phyloP scores from a whole-genome alignment of 495 filamentous ascomycete genomes.

The Thozetella sp. region DNA sequence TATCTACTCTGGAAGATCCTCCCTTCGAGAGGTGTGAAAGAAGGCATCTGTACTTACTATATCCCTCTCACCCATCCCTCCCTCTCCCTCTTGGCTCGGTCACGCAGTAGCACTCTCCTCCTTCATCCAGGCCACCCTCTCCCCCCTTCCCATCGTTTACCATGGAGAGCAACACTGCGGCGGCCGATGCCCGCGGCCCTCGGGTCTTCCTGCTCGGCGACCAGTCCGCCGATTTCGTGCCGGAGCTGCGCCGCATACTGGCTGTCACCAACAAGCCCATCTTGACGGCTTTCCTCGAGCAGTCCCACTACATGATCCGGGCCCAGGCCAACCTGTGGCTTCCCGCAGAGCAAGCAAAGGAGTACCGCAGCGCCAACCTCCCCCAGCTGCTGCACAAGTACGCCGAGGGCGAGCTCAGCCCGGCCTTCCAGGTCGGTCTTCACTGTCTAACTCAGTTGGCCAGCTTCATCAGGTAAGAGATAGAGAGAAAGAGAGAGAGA shows the following conservation, averaged over 20 bases:
- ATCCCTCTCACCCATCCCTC: no score
- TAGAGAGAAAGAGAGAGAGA: no score
- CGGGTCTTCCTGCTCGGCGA: constrained; percentile 63
- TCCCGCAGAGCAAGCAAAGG: constrained; percentile 52
- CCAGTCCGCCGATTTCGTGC: constrained; percentile 67
- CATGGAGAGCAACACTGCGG: no score
- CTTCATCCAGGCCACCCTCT: no score
- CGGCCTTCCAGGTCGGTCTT: constrained; percentile 62
- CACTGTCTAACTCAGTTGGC: constrained; percentile 68
- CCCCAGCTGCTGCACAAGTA: constrained; percentile 66
- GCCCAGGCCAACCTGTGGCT: constrained; percentile 62
- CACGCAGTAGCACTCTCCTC: no score
- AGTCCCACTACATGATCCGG: constrained; percentile 56
- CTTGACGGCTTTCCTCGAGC: constrained; percentile 62
- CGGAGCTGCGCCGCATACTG: constrained; percentile 57
- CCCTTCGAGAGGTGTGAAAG: no score
- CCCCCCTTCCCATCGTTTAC: no score
- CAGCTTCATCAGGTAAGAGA: constrained; percentile 67
- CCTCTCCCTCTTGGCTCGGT: no score
- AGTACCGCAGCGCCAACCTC: constrained; percentile 66
- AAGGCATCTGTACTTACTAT: no score
- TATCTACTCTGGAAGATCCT: no score
- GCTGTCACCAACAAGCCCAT: constrained; percentile 59
- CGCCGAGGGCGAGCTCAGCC: constrained; percentile 48
- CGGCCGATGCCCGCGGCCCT: no score